These are phyloP conservation scores for Dicorynia guianensis DNA, from an alignment of 306 rosid species.

Conservation along the genomic window DNA sequence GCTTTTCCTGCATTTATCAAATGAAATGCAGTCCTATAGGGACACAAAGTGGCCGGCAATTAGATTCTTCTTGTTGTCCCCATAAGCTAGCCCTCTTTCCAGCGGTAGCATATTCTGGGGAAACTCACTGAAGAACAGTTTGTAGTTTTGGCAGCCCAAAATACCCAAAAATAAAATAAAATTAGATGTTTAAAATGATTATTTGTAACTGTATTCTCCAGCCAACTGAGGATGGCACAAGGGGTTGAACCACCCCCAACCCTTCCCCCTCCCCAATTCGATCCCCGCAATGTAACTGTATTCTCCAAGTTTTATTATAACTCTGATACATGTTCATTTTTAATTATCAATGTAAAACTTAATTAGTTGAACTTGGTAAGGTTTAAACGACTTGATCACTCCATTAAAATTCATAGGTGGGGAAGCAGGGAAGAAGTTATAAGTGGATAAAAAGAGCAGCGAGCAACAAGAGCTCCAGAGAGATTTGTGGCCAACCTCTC, in stretches of 20 bases:
- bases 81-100: conserved; percentile 7
- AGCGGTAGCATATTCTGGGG: not conserved
- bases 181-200: not conserved
- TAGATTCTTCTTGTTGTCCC: conserved; percentile 36
- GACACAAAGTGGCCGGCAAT: conserved; percentile 10
- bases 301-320: no score
- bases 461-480: not conserved
- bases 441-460: not conserved
- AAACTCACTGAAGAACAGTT: not conserved
- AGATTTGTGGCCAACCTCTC: not conserved
- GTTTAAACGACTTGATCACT: not conserved
- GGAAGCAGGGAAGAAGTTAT: not conserved
- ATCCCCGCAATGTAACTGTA: no score
- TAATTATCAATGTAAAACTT: no score
- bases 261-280: no score
- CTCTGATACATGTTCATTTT: no score
- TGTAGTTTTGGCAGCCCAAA: not conserved
- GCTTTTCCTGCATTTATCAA: not conserved
- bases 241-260: no score
- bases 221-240: no score
- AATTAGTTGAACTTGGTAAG: not conserved
- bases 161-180: not conserved
- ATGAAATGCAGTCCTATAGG: conserved; percentile 21
- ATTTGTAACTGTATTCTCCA: not conserved
- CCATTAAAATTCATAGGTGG: not conserved